These are phyloP conservation scores for Monosporascus sp. DNA, from an alignment of 2,329 filamentous ascomycete species.

Conservation along the genomic window DNA sequence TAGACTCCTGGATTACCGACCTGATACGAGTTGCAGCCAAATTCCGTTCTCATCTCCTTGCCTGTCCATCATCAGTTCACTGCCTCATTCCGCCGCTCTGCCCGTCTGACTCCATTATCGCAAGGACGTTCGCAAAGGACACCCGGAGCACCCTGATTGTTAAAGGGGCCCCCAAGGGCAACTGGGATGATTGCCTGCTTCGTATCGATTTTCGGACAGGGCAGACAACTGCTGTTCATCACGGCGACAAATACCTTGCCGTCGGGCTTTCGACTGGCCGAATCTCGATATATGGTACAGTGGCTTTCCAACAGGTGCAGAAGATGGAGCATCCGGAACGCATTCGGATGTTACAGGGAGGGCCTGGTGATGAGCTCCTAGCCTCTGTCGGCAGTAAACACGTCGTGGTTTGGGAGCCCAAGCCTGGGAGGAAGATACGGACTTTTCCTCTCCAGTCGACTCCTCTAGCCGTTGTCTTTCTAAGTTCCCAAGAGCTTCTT, in stretches of 20 bases:
- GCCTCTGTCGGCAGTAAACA: too few relatives aligned
- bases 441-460: too few relatives aligned
- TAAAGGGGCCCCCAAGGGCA: conserved; percentile 12
- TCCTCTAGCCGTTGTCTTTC: too few relatives aligned
- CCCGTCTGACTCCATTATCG: conserved; percentile 26
- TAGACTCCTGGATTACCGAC: conserved; percentile 27
- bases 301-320: conserved; percentile 14
- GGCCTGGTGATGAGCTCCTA: too few relatives aligned
- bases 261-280: conserved; percentile 24
- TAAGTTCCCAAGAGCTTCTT: too few relatives aligned
- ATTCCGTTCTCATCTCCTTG: conserved; percentile 24
- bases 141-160: conserved; percentile 8
- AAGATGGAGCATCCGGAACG: conserved; percentile 20
- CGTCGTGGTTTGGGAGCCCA: too few relatives aligned
- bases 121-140: conserved; percentile 12
- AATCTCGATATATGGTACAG: conserved; percentile 23
- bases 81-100: conserved; percentile 27
- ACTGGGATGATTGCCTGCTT: conserved; percentile 30
- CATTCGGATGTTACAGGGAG: conserved; percentile 13
- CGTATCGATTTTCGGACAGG: conserved; percentile 23
- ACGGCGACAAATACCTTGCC: conserved; percentile 23
- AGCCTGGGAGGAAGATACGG: too few relatives aligned
- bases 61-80: conserved; percentile 29
- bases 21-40: conserved; percentile 27
- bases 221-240: conserved; percentile 17